These are phyloP conservation scores for Pelargonium australe DNA, from an alignment of 441 rosid species.

Conservation along the genomic window DNA sequence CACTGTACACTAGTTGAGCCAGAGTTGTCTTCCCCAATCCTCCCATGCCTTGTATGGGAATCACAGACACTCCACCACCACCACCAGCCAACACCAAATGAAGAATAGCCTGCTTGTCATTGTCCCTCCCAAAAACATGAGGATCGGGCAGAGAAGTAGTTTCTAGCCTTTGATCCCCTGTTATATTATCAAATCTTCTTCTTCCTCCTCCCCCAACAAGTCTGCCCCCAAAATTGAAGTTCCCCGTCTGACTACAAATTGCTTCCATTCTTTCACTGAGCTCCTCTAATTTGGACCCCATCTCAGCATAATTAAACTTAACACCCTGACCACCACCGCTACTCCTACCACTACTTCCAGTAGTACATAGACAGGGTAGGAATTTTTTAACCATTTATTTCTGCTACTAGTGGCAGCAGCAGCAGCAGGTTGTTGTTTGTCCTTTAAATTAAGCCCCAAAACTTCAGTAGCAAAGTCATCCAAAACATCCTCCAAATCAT, in stretches of 20 bases:
- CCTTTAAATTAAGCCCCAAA: not conserved
- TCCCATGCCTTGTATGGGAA: conserved; percentile 15
- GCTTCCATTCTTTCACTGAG: not conserved
- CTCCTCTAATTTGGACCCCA: not conserved
- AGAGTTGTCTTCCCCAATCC: conserved; percentile 14
- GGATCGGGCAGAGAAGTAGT: not conserved
- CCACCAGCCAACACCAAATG: not conserved
- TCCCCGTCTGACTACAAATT: not conserved
- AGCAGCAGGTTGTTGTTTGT: not conserved
- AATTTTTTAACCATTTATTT: too few species aligned
- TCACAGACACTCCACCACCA: not conserved
- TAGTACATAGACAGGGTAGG: too few species aligned
- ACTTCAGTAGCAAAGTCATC: not conserved
- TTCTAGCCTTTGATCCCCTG: not conserved
- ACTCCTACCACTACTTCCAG: too few species aligned
- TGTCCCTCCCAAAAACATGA: not conserved
- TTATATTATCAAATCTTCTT: not conserved
- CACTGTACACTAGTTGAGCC: conserved; percentile 9
- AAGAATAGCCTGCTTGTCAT: not conserved
- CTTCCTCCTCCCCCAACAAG: rapidly evolving
- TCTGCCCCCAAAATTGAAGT: rapidly evolving
- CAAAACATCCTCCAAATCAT: not conserved
- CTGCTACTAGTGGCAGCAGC: not conserved
- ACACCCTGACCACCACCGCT: too few species aligned
- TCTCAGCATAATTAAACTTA: too few species aligned